Percentiles rank a stretch among this genome's conserved stretches.
These are phyloP conservation scores for Stereocaulon alpinum DNA, from an alignment of 495 filamentous ascomycete genomes.

Conservation along the genomic window DNA sequence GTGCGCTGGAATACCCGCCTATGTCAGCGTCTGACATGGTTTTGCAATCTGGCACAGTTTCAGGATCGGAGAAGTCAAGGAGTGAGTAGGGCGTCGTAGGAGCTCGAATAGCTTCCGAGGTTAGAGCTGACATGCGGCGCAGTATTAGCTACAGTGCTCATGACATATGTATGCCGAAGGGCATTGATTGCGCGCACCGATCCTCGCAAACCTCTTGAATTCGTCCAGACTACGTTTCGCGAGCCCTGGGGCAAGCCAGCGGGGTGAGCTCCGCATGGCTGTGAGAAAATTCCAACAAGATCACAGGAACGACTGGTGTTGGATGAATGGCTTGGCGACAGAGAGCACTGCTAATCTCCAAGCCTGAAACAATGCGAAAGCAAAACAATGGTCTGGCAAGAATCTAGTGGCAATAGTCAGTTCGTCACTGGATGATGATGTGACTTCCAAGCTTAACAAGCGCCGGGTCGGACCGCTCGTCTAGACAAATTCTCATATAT, in stretches of 20 bases:
- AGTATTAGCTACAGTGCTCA: not conserved
- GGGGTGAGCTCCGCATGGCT: slow-evolving; percentile 39
- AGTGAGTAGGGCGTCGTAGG: slow-evolving; percentile 41
- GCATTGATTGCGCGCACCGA: slow-evolving; percentile 34
- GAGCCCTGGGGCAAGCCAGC: slow-evolving; percentile 46
- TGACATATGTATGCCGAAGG: not conserved
- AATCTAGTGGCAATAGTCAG: not conserved
- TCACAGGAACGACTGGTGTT: not conserved
- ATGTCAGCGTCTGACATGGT: slow-evolving; percentile 78
- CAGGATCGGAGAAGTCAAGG: slow-evolving; percentile 51
- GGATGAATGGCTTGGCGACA: not conserved
- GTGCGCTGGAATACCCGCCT: slow-evolving; percentile 68
- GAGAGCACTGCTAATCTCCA: not conserved
- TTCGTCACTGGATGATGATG: too few relatives aligned
- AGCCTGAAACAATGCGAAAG: not conserved
- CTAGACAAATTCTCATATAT: too few relatives aligned
- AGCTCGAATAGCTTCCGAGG: slow-evolving; percentile 37
- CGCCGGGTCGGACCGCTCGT: too few relatives aligned
- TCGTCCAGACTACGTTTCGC: slow-evolving; percentile 54
- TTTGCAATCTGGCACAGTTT: slow-evolving; percentile 57
- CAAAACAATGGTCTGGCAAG: too few relatives aligned
- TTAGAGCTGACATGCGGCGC: slow-evolving; percentile 31
- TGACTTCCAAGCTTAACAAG: too few relatives aligned
- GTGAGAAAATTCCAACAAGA: not conserved
- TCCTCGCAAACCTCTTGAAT: slow-evolving; percentile 46